Evolutionary conservation across 768 basidiomycete genomes (phyloP), one percentile per base, ranked within the genome.

Genomic region (Psilocybe subaeruginosa): DNA sequence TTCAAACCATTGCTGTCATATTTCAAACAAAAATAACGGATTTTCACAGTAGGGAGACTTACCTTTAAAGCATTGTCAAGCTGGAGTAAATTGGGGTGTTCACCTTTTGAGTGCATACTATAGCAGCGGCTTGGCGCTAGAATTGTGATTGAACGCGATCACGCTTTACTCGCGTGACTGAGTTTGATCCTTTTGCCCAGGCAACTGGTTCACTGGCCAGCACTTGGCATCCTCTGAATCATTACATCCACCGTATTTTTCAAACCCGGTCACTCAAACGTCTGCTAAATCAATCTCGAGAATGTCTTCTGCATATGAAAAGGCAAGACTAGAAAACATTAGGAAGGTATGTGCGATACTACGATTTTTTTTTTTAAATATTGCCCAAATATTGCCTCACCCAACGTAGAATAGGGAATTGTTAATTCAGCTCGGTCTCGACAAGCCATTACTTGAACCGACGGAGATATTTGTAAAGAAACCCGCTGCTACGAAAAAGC

Each of bases 381-480:
- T 5, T 16, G 23, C 16, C n/a, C 23, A 23, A 23, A 23, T 23
- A 23, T 23, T 23, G 23, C n/a, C 27, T 29, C 23, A 4, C 37
- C 19, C 30, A 30, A 12, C 19, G 4, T 58, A 80, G 72, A 89
- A 88, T 65, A 75, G 63, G 61, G 75, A 61, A 30, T 48, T 86
- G 3, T 70, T 90, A 43, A 68, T 67, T 8, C 54, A 60, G 0
- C 68, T 88, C 7, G 82, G 78, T 0, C 72, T 90, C 1, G 78
- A 80, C 53, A 78, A 76, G 56, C 83, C 84, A 23, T 55, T 73
- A 1, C 74, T 79, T 19, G 85, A 85, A 61, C 83, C 83, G 0
- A 80, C 77, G 61, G 82, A 83, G 60, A 78, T 73, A 51, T 62
- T 66, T 16, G 65, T 64, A 5, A 70, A 76, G 62, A 69, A 69